Evolutionary conservation across 441 rosid genomes (phyloP).

Genomic region (Adansonia madagascariensis): DNA sequence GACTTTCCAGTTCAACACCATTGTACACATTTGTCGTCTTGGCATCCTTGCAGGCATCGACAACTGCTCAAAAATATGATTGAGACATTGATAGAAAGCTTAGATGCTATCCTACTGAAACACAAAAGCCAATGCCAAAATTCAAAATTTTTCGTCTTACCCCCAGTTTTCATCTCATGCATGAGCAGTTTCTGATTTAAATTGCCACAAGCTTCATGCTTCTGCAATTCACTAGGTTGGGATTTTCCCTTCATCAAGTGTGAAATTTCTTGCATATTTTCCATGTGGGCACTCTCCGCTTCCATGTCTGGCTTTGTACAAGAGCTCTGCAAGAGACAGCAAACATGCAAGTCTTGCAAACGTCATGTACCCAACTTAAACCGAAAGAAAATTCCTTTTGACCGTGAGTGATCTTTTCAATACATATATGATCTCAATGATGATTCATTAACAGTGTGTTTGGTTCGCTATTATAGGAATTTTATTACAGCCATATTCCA

Average conservation of each 20-base stretch:
- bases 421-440: not conserved
- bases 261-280: slow-evolving; percentile 38
- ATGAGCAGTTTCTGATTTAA: slow-evolving; percentile 34
- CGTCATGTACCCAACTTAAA: slow-evolving; percentile 34
- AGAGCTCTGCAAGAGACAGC: slow-evolving; percentile 73
- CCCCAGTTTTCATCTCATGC: slow-evolving; percentile 40
- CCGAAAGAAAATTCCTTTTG: slow-evolving; percentile 28
- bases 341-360: slow-evolving; percentile 35
- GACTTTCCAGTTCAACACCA: slow-evolving; percentile 36
- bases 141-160: slow-evolving; percentile 39
- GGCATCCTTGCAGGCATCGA: slow-evolving; percentile 34
- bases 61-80: slow-evolving; percentile 32
- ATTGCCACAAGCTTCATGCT: slow-evolving; percentile 30
- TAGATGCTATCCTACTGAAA: slow-evolving; percentile 19
- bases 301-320: slow-evolving; percentile 74
- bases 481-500: too few relatives aligned
- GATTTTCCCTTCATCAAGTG: slow-evolving; percentile 34
- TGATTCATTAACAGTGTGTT: not conserved
- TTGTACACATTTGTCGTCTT: slow-evolving; percentile 24
- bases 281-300: slow-evolving; percentile 53
- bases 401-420: slow-evolving; percentile 25
- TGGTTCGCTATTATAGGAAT: too few relatives aligned
- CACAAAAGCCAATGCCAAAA: slow-evolving; percentile 20
- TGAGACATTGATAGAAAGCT: slow-evolving; percentile 8
- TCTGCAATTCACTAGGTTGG: slow-evolving; percentile 37